Evolutionary conservation across 2,329 filamentous ascomycete species (phyloP), one percentile per base, ranked within the genome.

Genomic region (Penicillium sclerotigenum): DNA sequence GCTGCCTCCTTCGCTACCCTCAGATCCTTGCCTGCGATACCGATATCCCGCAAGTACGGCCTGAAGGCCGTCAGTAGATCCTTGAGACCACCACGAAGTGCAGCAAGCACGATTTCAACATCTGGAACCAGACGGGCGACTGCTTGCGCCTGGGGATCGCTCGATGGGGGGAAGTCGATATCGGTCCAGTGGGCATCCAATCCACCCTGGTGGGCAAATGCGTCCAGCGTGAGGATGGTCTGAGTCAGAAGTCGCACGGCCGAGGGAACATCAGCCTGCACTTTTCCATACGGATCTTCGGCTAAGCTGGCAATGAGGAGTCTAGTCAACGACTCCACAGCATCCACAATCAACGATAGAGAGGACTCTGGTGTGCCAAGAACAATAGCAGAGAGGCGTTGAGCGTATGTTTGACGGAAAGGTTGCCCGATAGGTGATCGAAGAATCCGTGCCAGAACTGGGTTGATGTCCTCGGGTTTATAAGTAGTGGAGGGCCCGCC

Each of bases 201-300:
- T 1, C 73, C 73, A 24, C 64, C 68, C 29, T 65, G 57, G 43
- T 74, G 62, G 61, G 85, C 80, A 68, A 95, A 91, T 1, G 70
- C 75, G 66, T 96, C 87, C 4, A 96, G 77, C 62, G 85, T 85
- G 52, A 78, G 81, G 54, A 91, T 86, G 0, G 89, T 85, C 42
- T 71, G 69, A 0, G 90, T 92, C 58, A 95, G 83, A 1, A 85
- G 84, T 45, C 87, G 83, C 48, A 97, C 84, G 54, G 96, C 87
- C 47, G 76, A 76, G 1, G 89, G 84, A 2, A 97, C 85, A 61
- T 94, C 89, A 41, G 86, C 81, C 62, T 95, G 88, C n/a, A 95
- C 93, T 64, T 90, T 89, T 14, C 93, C 93, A 68, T 86, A 94
- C 45, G 82, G 82, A 70, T 97, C 93, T 72, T 97, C 92, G 4